These are phyloP conservation scores for Chrysoporthe puriensis DNA, from an alignment of 2,329 filamentous ascomycete species.

Conservation along the genomic window DNA sequence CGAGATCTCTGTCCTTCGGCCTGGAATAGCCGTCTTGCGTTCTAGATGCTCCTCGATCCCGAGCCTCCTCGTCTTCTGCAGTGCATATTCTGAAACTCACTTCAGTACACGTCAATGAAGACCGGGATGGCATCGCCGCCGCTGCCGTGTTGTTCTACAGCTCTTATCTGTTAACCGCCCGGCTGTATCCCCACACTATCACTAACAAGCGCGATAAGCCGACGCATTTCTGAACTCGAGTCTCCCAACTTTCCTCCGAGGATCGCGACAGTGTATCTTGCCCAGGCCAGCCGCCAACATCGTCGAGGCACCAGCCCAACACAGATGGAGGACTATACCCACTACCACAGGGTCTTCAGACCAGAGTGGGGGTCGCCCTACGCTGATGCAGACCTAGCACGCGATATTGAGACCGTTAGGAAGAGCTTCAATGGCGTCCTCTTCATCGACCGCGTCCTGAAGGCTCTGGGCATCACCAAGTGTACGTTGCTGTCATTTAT, in stretches of 20 bases:
- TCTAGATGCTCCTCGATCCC: no score
- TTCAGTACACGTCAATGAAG: no score
- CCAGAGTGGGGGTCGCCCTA: slow-evolving; percentile 64
- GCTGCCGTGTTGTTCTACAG: neutral
- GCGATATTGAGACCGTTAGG: slow-evolving; percentile 68
- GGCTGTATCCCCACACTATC: no score
- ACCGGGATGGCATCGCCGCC: no score
- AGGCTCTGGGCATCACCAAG: slow-evolving; percentile 69
- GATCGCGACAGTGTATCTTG: neutral
- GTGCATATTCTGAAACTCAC: no score
- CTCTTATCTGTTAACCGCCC: slow-evolving; percentile 4
- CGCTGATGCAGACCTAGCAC: slow-evolving; percentile 57
- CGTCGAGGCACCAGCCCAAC: neutral
- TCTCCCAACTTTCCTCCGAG: neutral
- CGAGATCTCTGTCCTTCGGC: no score
- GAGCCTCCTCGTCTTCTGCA: no score
- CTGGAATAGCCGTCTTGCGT: no score
- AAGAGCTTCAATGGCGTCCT: slow-evolving; percentile 70
- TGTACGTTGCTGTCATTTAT: slow-evolving; percentile 48
- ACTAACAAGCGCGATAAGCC: neutral
- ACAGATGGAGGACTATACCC: slow-evolving; percentile 65
- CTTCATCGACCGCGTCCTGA: slow-evolving; percentile 80
- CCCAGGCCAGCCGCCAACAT: neutral
- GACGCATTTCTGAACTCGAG: neutral
- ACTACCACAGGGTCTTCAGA: slow-evolving; percentile 71